Conservation (phyloP, 169 alveolate species). For the Plasmodium relictum region DNA sequence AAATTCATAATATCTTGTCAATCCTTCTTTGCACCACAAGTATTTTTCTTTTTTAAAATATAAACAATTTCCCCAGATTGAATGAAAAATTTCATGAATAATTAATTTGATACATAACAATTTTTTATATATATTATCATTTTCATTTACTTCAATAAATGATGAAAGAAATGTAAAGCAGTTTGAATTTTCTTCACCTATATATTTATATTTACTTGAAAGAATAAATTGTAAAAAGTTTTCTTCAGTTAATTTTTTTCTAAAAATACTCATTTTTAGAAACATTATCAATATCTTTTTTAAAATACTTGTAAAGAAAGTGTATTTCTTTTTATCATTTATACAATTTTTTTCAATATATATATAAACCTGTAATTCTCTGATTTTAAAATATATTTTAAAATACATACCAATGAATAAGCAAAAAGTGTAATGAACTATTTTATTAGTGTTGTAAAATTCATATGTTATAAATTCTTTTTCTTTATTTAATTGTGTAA, state of each 20-base stretch:
- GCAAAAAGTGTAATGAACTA: slow-evolving; percentile 45
- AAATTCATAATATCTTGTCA: slow-evolving; percentile 45
- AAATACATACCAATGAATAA: slow-evolving; percentile 35
- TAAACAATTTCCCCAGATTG: slow-evolving; percentile 56
- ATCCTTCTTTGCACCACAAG: slow-evolving; percentile 57
- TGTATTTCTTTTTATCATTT: neutral
- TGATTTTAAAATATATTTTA: slow-evolving; percentile 21
- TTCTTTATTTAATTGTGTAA: neutral
- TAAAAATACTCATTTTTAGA: slow-evolving; percentile 15
- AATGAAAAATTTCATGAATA: slow-evolving; percentile 55
- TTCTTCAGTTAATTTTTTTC: slow-evolving; percentile 14
- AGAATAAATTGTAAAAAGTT: slow-evolving; percentile 42
- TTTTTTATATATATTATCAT: neutral
- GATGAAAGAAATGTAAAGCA: slow-evolving; percentile 33
- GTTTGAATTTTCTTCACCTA: slow-evolving; percentile 56
- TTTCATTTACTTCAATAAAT: neutral
- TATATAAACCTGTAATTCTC: slow-evolving; percentile 24
- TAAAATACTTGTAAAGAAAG: neutral
- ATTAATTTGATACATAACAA: slow-evolving; percentile 2
- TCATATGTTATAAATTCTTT: slow-evolving; percentile 7
- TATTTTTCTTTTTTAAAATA: slow-evolving; percentile 44
- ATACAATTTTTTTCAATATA: slow-evolving; percentile 13
- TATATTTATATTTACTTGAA: slow-evolving; percentile 37
- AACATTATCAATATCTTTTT: slow-evolving; percentile 13
- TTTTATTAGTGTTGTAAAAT: slow-evolving; percentile 20